Evolutionary conservation across 202 grass and related monocot species (phyloP), one percentile per base, ranked within the genome.

Genomic region (Panicum virgatum): DNA sequence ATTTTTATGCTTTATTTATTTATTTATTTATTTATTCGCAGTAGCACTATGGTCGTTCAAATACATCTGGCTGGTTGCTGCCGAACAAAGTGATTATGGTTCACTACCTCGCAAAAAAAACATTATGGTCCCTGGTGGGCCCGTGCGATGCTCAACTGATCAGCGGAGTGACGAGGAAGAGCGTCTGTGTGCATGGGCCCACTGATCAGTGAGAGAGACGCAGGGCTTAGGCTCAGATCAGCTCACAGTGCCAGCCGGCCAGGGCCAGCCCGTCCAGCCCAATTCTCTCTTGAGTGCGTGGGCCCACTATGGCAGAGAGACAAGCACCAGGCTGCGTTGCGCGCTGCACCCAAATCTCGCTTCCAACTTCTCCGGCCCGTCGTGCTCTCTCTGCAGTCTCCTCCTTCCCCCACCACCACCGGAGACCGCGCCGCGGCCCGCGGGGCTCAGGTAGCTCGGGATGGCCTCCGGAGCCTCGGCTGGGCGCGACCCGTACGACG

Each of bases 401-500:
- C 72, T n/a, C n/a, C 37, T 70, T n/a, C n/a, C n/a, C n/a, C 56
- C 12, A 20, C 27, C 47, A 46, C 70, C 40, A 73, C 20, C 57
- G 73, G 73, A 85, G 48, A 77, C 85, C 50, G 51, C 54, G 65
- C 52, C 26, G 75, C 57, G 48, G 9, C 37, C 44, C 26, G 75
- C 51, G 50, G 23, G 45, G 45, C 3, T 22, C 37, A 15, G 38
- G 52, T 16, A 62, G 23, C 25, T 19, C 34, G 66, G 42, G 56
- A 94, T 80, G 83, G 54, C 71, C 62, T 80, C 80, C 37, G 53
- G 44, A 12, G 59, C 16, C 27, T 61, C 76, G 70, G 71, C 27
- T 5, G 59, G 57, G 16, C 40, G 78, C 36, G 83, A 82, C 8
- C 15, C 59, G 14, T 86, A 88, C 80, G 91, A 86, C 44, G 89